phyloP scores from a whole-genome alignment of 2,329 filamentous ascomycete species.

The Penicillium nordicum region DNA sequence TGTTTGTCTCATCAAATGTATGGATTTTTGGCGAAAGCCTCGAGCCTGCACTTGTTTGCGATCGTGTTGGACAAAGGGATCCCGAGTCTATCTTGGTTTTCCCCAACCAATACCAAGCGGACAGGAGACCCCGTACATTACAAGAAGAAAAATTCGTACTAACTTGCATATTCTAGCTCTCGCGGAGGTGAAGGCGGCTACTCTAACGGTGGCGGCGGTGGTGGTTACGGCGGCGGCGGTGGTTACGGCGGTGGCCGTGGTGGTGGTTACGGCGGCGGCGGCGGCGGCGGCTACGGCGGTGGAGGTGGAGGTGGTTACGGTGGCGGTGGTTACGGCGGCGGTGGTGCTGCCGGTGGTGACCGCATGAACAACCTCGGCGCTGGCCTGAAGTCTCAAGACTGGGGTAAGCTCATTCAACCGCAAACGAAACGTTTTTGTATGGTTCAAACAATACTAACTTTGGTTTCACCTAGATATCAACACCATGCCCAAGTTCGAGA shows the following conservation, averaged over 20 bases:
- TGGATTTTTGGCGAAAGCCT: neutral
- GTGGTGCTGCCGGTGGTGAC: slow-evolving; percentile 72
- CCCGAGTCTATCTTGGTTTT: neutral
- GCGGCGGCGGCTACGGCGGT: slow-evolving; percentile 31
- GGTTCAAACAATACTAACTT: slow-evolving; percentile 24
- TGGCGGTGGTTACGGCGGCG: slow-evolving; percentile 38
- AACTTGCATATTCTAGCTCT: slow-evolving; percentile 25
- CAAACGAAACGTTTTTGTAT: neutral
- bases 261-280: slow-evolving; percentile 27
- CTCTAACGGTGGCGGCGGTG: slow-evolving; percentile 36
- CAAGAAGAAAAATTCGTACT: slow-evolving; percentile 3
- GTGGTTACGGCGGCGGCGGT: slow-evolving; percentile 36
- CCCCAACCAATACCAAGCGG: neutral
- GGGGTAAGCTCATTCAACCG: slow-evolving; percentile 60
- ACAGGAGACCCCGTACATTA: neutral
- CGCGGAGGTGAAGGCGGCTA: slow-evolving; percentile 51
- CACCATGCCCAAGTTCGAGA: slow-evolving; percentile 91
- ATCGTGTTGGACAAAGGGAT: neutral
- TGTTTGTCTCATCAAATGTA: neutral
- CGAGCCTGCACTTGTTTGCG: neutral
- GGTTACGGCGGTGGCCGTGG: slow-evolving; percentile 42
- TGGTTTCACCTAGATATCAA: slow-evolving; percentile 58
- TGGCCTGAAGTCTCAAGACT: slow-evolving; percentile 80
- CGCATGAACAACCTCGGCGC: slow-evolving; percentile 90
- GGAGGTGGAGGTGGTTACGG: slow-evolving; percentile 27